Percentiles rank a stretch among this genome's conserved stretches.
Conservation (phyloP, 768 basidiomycete species). For the Suillus sp. region DNA sequence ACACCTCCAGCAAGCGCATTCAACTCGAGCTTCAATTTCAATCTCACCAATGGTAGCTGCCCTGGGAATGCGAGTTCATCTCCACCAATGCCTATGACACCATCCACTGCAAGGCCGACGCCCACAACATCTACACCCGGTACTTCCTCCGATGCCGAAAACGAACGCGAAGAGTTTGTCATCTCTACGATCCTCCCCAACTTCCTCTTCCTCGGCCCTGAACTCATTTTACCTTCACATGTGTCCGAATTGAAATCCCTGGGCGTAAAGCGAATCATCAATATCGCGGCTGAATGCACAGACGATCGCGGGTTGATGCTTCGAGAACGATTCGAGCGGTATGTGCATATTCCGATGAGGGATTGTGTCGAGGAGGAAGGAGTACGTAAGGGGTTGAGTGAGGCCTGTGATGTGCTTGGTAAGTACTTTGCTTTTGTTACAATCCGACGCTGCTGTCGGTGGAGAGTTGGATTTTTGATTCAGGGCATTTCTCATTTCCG, state of each 20-base stretch:
- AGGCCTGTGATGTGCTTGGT: constrained; percentile 89
- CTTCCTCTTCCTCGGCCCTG: constrained; percentile 91
- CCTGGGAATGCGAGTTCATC: constrained; percentile 8
- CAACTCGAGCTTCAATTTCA: constrained; percentile 1
- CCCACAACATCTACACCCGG: constrained; percentile 58
- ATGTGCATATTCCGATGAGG: constrained; percentile 87
- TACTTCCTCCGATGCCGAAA: constrained; percentile 24
- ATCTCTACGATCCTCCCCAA: constrained; percentile 90
- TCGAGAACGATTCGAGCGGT: constrained; percentile 75
- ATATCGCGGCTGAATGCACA: constrained; percentile 85
- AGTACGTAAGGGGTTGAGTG: constrained; percentile 75
- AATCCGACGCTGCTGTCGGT: neutral
- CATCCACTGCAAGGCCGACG: constrained; percentile 39
- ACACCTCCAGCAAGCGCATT: constrained; percentile 54
- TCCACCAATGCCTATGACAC: constrained; percentile 42
- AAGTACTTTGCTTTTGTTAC: constrained; percentile 33
- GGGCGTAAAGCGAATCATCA: constrained; percentile 86
- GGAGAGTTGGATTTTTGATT: constrained; percentile 3
- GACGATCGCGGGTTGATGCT: constrained; percentile 75
- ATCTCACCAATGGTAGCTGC: neutral
- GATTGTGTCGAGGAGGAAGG: constrained; percentile 96
- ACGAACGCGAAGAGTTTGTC: constrained; percentile 68
- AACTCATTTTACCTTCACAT: constrained; percentile 73
- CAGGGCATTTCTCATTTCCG: neutral
- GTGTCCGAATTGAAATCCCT: constrained; percentile 70